A percentile compares a stretch with the other conserved stretches of the same genome.
These are phyloP conservation scores for Cystofilobasidium capitatum DNA, from an alignment of 768 basidiomycete genomes.

Conservation along the genomic window DNA sequence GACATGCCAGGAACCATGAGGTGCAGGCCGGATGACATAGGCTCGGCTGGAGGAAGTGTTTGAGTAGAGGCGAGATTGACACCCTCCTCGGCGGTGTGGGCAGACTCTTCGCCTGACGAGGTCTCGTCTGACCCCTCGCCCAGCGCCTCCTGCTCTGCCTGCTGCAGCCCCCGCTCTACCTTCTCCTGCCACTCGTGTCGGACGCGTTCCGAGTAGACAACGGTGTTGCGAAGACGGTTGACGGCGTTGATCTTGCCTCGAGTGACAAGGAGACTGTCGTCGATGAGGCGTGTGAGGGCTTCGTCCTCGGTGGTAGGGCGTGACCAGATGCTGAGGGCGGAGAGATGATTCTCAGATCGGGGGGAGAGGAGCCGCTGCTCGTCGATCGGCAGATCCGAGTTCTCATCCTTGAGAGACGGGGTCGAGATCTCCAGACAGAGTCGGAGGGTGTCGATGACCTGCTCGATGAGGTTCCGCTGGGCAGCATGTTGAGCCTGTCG, in stretches of 20 bases:
- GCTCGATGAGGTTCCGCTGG: conserved; percentile 61
- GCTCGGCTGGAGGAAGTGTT: not conserved
- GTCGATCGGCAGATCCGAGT: conserved; percentile 76
- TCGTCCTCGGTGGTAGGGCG: conserved; percentile 76
- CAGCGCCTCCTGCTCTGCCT: conserved; percentile 54
- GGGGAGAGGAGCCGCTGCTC: conserved; percentile 83
- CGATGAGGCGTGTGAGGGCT: conserved; percentile 68
- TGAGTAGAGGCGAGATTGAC: not conserved
- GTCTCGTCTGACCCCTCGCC: conserved; percentile 22
- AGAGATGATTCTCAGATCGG: conserved; percentile 75
- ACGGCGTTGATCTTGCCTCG: conserved; percentile 90
- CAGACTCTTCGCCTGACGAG: not conserved
- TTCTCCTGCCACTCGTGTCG: conserved; percentile 94
- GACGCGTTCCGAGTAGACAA: conserved; percentile 91
- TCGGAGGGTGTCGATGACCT: conserved; percentile 75
- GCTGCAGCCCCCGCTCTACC: too few relatives aligned
- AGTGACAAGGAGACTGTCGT: conserved; percentile 81
- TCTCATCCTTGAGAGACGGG: conserved; percentile 79
- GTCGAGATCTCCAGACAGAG: conserved; percentile 70
- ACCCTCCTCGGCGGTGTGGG: not conserved
- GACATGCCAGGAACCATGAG: not conserved
- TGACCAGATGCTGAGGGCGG: conserved; percentile 73
- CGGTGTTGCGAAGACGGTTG: conserved; percentile 91
- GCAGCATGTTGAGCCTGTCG: not conserved
- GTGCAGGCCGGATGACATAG: conserved; percentile 7